Conservation (phyloP, 2,329 filamentous ascomycete species). For the Apiospora marii region DNA sequence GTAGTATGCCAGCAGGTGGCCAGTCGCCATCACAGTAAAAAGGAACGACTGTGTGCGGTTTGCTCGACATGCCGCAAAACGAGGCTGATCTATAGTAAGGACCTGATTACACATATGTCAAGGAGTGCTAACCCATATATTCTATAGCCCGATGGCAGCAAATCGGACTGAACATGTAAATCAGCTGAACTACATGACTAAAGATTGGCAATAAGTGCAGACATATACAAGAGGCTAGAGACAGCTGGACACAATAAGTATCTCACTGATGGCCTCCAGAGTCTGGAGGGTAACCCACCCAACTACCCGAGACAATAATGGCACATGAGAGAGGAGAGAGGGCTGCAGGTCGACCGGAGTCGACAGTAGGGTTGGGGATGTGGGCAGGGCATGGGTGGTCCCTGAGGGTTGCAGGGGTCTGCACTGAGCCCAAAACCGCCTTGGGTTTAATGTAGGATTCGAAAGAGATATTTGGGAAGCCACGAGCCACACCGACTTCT, state of each 20-base stretch:
- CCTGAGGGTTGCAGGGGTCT: neutral
- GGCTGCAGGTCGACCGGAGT: neutral
- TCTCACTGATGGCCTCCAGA: neutral
- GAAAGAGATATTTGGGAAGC: neutral
- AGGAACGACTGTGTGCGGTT: neutral
- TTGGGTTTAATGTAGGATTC: neutral
- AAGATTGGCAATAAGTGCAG: neutral
- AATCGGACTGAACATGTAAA: neutral
- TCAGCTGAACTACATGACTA: neutral
- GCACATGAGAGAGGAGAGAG: neutral
- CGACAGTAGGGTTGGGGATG: constrained; percentile 18
- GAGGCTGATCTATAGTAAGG: neutral
- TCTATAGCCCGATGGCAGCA: neutral
- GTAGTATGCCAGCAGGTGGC: neutral
- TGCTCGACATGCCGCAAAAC: neutral
- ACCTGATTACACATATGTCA: neutral
- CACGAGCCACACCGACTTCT: neutral
- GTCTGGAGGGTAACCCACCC: neutral
- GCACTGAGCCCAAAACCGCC: neutral
- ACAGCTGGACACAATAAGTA: neutral
- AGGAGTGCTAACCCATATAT: neutral
- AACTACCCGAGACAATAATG: constrained; percentile 3
- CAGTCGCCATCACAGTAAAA: neutral
- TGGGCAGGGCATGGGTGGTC: neutral
- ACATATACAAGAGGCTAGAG: neutral